Percentiles rank a stretch among this genome's conserved stretches.
Evolutionary conservation across 176 grass and related monocot species (phyloP).

Genomic region (Tillandsia fasciculata): DNA sequence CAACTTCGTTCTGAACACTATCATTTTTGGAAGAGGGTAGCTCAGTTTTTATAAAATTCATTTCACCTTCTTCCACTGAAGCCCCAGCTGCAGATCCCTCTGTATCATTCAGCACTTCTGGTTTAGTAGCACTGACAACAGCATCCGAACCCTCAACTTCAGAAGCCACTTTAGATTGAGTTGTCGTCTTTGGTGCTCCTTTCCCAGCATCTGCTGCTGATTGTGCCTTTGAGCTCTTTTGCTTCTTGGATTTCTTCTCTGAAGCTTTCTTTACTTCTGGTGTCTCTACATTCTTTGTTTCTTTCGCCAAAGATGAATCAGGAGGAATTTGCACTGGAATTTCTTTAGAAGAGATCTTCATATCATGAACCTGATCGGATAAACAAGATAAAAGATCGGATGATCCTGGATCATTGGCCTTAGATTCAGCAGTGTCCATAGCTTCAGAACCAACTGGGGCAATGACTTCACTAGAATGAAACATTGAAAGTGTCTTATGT

Average conservation of each 20-base stretch:
- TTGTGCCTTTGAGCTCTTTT: conserved; percentile 56
- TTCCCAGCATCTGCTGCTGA: conserved; percentile 38
- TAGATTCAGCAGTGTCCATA: conserved; percentile 10
- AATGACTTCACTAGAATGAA: conserved; percentile 12
- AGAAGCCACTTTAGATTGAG: conserved; percentile 29
- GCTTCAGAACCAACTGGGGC: conserved; percentile 15
- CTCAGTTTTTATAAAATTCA: conserved; percentile 18
- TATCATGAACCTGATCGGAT: conserved; percentile 28
- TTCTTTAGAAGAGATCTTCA: conserved; percentile 34
- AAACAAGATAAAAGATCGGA: conserved; percentile 23
- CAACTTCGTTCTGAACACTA: conserved; percentile 31
- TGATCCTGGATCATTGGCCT: conserved; percentile 7
- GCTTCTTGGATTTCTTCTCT: conserved; percentile 90
- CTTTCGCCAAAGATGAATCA: conserved; percentile 23
- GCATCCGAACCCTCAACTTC: conserved; percentile 38
- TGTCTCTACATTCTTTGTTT: conserved; percentile 35
- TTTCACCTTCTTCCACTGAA: conserved; percentile 22
- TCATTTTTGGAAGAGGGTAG: conserved; percentile 26
- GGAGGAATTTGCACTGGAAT: neutral
- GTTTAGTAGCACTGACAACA: conserved; percentile 35
- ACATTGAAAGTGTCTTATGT: conserved; percentile 21
- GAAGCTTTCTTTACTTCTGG: conserved; percentile 56
- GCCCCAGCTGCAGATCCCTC: conserved; percentile 28
- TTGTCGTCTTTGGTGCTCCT: conserved; percentile 37
- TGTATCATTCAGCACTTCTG: conserved; percentile 31